Conservation (phyloP, 371 early-diverging fungal genomes). For the Nematocida sp. region DNA sequence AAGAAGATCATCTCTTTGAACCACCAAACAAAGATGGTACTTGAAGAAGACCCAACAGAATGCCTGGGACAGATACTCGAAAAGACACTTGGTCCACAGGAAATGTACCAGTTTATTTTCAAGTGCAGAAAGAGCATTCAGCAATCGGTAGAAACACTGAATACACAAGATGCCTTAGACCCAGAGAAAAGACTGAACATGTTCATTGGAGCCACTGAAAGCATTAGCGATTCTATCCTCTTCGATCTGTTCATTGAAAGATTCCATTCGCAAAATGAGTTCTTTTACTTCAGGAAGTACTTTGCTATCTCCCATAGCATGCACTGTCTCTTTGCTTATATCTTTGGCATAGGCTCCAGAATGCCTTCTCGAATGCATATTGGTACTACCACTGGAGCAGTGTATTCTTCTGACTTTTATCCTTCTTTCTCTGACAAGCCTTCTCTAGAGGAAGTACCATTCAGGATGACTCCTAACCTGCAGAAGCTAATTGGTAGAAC, state of each 20-base stretch:
- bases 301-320: conserved; percentile 45
- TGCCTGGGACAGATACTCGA: conserved; percentile 24
- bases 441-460: conserved; percentile 20
- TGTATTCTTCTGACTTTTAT: conserved; percentile 37
- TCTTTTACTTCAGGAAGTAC: conserved; percentile 45
- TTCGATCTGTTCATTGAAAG: neutral
- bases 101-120: conserved; percentile 14
- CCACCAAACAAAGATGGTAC: conserved; percentile 28
- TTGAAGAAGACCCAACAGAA: conserved; percentile 29
- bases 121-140: conserved; percentile 20
- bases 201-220: conserved; percentile 1
- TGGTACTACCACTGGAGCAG: conserved; percentile 22
- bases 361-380: conserved; percentile 42
- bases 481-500: conserved; percentile 53
- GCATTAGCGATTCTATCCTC: conserved; percentile 1
- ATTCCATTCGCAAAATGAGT: conserved; percentile 26
- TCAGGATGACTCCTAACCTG: conserved; percentile 54
- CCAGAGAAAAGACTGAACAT: conserved; percentile 33
- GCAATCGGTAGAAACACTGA: neutral
- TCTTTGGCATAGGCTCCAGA: conserved; percentile 46
- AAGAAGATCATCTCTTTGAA: conserved; percentile 41
- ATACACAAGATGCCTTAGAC: conserved; percentile 19
- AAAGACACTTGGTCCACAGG: conserved; percentile 1
- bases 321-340: conserved; percentile 45
- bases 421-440: conserved; percentile 34